Evolutionary conservation across 257 asterid genomes (phyloP).

Genomic region (Phtheirospermum japonicum): DNA sequence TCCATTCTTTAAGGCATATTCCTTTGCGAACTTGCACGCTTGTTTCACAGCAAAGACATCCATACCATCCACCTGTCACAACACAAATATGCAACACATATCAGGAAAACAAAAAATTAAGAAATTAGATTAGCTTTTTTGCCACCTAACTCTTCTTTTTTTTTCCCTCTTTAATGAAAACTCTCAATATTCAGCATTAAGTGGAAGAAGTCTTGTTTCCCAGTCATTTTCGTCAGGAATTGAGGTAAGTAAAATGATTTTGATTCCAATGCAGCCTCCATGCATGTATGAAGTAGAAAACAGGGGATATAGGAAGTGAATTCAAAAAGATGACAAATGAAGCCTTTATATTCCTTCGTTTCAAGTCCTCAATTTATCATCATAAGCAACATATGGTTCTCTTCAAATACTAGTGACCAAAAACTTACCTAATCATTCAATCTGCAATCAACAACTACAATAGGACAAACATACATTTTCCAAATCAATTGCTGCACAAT

Average conservation of each 20-base stretch:
- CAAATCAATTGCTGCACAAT: constrained; percentile 5
- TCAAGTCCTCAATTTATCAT: constrained; percentile 14
- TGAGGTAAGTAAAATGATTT: constrained; percentile 7
- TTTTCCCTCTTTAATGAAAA: neutral
- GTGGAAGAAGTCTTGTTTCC: constrained; percentile 13
- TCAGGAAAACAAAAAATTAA: constrained; percentile 5
- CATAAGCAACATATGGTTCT: constrained; percentile 10
- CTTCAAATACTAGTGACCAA: constrained; percentile 4
- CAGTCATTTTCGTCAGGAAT: constrained; percentile 5
- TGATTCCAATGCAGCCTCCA: constrained; percentile 12
- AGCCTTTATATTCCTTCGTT: neutral
- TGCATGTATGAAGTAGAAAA: constrained; percentile 3
- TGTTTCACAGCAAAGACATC: constrained; percentile 95
- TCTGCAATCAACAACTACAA: constrained; percentile 17
- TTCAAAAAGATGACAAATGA: constrained; percentile 5
- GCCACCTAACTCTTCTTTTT: neutral
- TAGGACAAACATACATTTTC: neutral
- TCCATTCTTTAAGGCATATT: constrained; percentile 87
- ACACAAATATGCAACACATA: neutral
- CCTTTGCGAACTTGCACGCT: constrained; percentile 96
- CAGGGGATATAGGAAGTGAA: constrained; percentile 1
- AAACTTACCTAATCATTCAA: neutral
- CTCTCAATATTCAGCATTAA: constrained; percentile 7
- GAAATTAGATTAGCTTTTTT: too few relatives aligned
- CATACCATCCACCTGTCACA: constrained; percentile 94